Conservation (phyloP, 768 basidiomycete genomes). For the Favolaschia claudopus region DNA sequence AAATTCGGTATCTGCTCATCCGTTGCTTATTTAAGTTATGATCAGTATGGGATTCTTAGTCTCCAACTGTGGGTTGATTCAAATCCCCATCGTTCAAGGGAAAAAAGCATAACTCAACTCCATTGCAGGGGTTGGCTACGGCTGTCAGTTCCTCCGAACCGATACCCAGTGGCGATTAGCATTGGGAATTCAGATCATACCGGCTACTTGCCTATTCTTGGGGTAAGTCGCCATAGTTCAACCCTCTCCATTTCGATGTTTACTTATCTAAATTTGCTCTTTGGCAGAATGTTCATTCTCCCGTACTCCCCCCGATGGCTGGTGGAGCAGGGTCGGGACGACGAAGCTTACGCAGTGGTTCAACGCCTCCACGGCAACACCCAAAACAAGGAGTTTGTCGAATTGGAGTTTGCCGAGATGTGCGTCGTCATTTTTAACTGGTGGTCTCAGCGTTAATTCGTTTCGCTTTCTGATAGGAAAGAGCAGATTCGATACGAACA, state of each 20-base stretch:
- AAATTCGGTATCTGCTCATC: not conserved
- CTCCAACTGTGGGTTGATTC: constrained; percentile 14
- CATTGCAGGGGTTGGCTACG: constrained; percentile 61
- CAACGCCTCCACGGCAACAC: constrained; percentile 62
- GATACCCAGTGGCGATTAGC: constrained; percentile 63
- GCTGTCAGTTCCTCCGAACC: constrained; percentile 56
- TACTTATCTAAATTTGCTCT: not conserved
- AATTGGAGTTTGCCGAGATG: constrained; percentile 60
- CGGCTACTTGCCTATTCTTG: constrained; percentile 57
- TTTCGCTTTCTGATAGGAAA: constrained; percentile 46
- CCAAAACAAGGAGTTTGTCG: constrained; percentile 50
- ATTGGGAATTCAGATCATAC: constrained; percentile 62
- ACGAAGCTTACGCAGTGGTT: constrained; percentile 58
- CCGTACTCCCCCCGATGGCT: constrained; percentile 63
- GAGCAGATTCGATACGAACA: constrained; percentile 53
- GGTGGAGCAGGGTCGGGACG: constrained; percentile 50
- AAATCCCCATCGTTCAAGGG: constrained; percentile 39
- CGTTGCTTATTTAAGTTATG: constrained; percentile 23
- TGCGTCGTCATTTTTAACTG: constrained; percentile 52
- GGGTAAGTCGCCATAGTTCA: constrained; percentile 32
- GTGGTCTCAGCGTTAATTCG: constrained; percentile 39
- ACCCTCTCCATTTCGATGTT: not conserved
- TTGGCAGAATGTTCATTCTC: constrained; percentile 51
- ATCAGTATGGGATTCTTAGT: constrained; percentile 23
- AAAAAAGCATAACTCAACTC: constrained; percentile 59